Evolutionary conservation across 2,329 filamentous ascomycete species (phyloP).

Genomic region (Scedosporium dehoogii): DNA sequence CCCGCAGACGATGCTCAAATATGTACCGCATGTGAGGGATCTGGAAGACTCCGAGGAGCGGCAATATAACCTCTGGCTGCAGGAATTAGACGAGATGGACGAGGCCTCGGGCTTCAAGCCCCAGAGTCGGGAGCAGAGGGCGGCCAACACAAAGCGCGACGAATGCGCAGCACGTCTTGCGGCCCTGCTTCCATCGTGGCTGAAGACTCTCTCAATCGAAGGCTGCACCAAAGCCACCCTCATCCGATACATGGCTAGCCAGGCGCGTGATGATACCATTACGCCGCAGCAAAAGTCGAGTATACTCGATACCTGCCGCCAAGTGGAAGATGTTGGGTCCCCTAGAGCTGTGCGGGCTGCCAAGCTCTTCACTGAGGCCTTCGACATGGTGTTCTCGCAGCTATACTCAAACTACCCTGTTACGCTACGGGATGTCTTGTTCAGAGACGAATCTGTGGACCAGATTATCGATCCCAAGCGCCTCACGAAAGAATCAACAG

Average conservation of each 20-base stretch:
- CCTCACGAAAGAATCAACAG: slow-evolving; percentile 33
- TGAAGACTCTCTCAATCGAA: slow-evolving; percentile 37
- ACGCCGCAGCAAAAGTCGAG: slow-evolving; percentile 45
- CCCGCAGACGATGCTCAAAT: slow-evolving; percentile 49
- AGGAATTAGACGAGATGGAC: slow-evolving; percentile 48
- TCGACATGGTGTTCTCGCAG: slow-evolving; percentile 42
- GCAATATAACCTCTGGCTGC: slow-evolving; percentile 45
- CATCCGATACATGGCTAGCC: slow-evolving; percentile 42
- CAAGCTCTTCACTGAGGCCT: slow-evolving; percentile 44
- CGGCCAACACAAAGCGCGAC: slow-evolving; percentile 35
- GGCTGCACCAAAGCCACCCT: slow-evolving; percentile 37
- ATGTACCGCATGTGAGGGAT: slow-evolving; percentile 49
- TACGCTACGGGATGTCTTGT: slow-evolving; percentile 40
- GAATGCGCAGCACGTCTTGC: slow-evolving; percentile 42
- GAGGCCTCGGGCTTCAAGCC: slow-evolving; percentile 47
- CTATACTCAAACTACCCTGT: slow-evolving; percentile 27
- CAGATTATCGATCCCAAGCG: slow-evolving; percentile 44
- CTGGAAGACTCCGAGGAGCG: slow-evolving; percentile 45
- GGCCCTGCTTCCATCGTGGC: slow-evolving; percentile 44
- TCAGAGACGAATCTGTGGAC: slow-evolving; percentile 44
- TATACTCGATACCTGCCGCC: slow-evolving; percentile 37
- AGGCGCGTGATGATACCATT: slow-evolving; percentile 35
- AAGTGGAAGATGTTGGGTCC: slow-evolving; percentile 25
- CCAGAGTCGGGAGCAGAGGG: slow-evolving; percentile 40
- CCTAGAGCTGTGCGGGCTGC: slow-evolving; percentile 33